Evolutionary conservation across 768 basidiomycete species (phyloP), one percentile per base, ranked within the genome.

Genomic region (Boletus pseudopeckii): DNA sequence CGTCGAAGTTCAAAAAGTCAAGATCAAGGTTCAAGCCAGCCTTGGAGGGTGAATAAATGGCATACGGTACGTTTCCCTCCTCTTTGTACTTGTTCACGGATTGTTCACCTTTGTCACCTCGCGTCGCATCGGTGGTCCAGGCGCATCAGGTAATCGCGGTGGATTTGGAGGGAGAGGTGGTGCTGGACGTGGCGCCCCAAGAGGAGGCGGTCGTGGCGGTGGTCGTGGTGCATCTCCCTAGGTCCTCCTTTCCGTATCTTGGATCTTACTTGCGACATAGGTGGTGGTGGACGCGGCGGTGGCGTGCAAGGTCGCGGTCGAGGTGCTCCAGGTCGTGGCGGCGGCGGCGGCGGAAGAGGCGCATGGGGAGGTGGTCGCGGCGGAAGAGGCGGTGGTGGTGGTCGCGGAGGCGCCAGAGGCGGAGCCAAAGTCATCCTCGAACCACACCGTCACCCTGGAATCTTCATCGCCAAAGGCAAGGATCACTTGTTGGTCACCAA

Each of bases 381-480:
- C 7, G 81, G 82, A n/a, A 73, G 81, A 14, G 68, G 84, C 1
- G 85, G 85, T 7, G 66, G 85, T 1, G 85, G 86, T 6, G 85
- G 80, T 11, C 71, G 84, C 13, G 85, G 89, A 4, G 91, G 92
- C 11, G 85, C 81, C 4, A 80, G 72, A 59, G 94, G 94, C 22
- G 93, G 92, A 2, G 76, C 92, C 36, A 92, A 89, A 62, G 92
- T 93, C 48, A 84, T 96, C 59, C 77, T 99, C 57, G 95, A 98
- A 71, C 94, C 96, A 0, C 97, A 99, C 77, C 81, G 88, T 67
- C 97, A 99, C 72, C 74, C 84, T 33, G 97, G 97, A 46, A 82
- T 99, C 48, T 99, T 98, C 77, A 89, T 99, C 66, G 97, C 97
- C 54, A 90, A 90, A 72, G 95, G 94, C 72, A 98, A 99, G 75